Conservation (phyloP, 2,329 filamentous ascomycete species). For the Verticillium tricorpus region DNA sequence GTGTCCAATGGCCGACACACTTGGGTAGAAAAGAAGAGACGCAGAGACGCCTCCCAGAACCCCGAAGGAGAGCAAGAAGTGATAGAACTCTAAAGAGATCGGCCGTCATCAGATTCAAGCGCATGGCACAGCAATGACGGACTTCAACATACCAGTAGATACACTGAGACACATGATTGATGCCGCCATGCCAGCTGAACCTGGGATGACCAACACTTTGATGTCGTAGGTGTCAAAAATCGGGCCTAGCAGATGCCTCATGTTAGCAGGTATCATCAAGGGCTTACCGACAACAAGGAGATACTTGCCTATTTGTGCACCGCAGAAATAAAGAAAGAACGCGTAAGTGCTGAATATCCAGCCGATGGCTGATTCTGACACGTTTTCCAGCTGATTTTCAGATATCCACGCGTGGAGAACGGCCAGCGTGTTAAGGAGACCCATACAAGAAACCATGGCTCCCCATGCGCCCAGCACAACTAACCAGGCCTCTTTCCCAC, state of each 20-base stretch:
- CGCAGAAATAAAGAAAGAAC: constrained; percentile 67
- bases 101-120: not conserved
- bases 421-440: constrained; percentile 62
- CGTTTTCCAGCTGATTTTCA: constrained; percentile 55
- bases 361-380: constrained; percentile 56
- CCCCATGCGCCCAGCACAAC: constrained; percentile 67
- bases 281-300: not conserved
- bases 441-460: constrained; percentile 60
- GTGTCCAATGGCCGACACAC: constrained; percentile 62
- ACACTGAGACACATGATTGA: constrained; percentile 54
- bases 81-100: constrained; percentile 50
- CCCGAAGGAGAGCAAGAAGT: constrained; percentile 67
- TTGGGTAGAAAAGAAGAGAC: constrained; percentile 66
- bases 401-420: constrained; percentile 64
- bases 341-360: constrained; percentile 73
- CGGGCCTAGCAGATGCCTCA: constrained; percentile 35
- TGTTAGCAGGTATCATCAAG: too few relatives aligned
- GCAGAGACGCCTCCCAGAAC: constrained; percentile 61
- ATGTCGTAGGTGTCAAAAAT: constrained; percentile 67
- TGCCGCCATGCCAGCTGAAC: constrained; percentile 50
- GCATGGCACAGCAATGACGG: not conserved
- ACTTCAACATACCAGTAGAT: constrained; percentile 37
- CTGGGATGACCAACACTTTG: constrained; percentile 50
- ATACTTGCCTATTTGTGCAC: constrained; percentile 58
- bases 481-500: constrained; percentile 61